phyloP scores from a whole-genome alignment of 768 basidiomycete species.

The Boletus speciosus region DNA sequence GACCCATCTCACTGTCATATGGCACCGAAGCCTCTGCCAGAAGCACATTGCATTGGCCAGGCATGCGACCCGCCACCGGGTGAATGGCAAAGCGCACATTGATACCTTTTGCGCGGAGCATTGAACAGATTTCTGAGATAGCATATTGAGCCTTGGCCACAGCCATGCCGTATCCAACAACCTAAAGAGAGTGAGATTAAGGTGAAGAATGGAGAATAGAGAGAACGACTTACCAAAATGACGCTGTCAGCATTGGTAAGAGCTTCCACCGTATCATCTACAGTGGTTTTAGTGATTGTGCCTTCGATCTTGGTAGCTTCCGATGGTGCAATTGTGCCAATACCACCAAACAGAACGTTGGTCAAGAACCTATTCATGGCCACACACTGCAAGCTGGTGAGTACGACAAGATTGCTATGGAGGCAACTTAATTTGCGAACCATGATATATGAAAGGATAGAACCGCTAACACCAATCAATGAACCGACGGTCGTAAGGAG shows the following conservation, averaged over 20 bases:
- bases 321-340: constrained; percentile 50
- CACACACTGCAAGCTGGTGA: constrained; percentile 56
- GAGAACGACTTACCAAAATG: constrained; percentile 52
- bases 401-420: not conserved
- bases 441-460: constrained; percentile 92
- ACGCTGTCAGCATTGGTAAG: constrained; percentile 79
- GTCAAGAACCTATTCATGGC: constrained; percentile 87
- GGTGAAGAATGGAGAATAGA: not conserved
- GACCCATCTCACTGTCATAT: constrained; percentile 65
- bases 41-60: constrained; percentile 90
- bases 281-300: constrained; percentile 67
- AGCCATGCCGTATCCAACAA: constrained; percentile 89
- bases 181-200: constrained; percentile 37
- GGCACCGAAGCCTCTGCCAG: constrained; percentile 88
- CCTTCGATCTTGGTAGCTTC: constrained; percentile 81
- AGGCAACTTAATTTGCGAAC: constrained; percentile 38
- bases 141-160: constrained; percentile 88
- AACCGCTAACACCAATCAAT: constrained; percentile 86
- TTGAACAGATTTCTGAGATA: constrained; percentile 68
- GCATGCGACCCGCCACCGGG: constrained; percentile 91
- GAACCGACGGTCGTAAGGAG: constrained; percentile 81
- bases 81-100: constrained; percentile 86
- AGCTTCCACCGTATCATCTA: constrained; percentile 80
- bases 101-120: constrained; percentile 69
- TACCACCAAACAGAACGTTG: constrained; percentile 89